Base-by-base conservation (phyloP, 2,329 filamentous ascomycete species). In the Chrysosphaeria jannelii region DNA sequence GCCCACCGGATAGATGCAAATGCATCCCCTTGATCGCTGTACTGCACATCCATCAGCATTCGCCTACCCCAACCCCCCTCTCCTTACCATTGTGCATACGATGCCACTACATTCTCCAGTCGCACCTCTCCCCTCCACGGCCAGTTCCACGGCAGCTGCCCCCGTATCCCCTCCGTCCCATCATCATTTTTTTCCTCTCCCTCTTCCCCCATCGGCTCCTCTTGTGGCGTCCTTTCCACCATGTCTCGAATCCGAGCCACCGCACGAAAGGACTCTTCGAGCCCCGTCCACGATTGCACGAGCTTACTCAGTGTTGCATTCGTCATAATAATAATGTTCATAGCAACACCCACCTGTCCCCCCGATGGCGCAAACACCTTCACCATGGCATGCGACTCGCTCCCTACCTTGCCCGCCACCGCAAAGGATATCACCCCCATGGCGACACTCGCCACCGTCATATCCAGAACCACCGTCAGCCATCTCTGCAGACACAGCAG, bases 401-500 rank as follows among this genome's bases (percentile, higher is more conserved):
- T 7, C 4, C 16, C 17, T 4, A 14, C n/a, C 2, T 16, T 12
- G 2, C 19, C 19, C 4, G 22, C 19, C 11, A 36, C 31, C 0
- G 40, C 39, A 1, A 42, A 24, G 4, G 27, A 31, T 10, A 45
- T 35, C 1, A 36, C 31, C 7, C 27, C 29, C 0, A 48, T 42
- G 0, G 53, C 51, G 13, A 59, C 38, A 2, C 35, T 45, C 0
- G 53, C 51, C 1, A 51, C 45, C 2, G 57, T 33, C 3, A 56
- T 33, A 28, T 59, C 50, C 1, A 60, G 36, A 0, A 53, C 51
- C 3, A 59, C 34, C 2, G 42, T 48, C 1, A 58, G 44, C 54
- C 54, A 60, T 13, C 48, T 40, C 30, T 59, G 53, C 4, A 58
- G 44, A 15, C 46, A 49, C 18, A 48, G 43, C 5, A 57, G 41